A percentile compares a stretch with the other conserved stretches of the same genome.
phyloP scores from a whole-genome alignment of 495 filamentous ascomycete species.

The Aspergillus carlsbadensis region DNA sequence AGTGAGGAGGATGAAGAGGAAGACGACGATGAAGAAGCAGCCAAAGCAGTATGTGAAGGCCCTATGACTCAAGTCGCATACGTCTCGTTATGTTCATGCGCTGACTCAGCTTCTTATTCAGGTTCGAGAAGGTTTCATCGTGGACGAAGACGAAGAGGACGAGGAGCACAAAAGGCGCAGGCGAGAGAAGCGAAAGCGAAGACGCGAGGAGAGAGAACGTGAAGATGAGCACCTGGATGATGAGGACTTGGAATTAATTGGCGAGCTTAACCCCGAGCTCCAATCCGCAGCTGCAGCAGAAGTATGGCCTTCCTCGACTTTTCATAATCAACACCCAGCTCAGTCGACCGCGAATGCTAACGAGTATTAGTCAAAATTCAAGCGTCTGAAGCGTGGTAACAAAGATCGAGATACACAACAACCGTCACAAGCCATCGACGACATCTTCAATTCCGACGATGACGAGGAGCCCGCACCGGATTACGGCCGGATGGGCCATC shows the following conservation, averaged over 20 bases:
- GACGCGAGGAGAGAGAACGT: conserved; percentile 68
- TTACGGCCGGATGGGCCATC: conserved; percentile 55
- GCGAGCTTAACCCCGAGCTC: conserved; percentile 68
- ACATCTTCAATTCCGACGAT: conserved; percentile 91
- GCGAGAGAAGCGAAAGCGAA: conserved; percentile 66
- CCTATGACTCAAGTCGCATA: not conserved
- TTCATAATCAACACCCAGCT: not conserved
- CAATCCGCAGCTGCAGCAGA: conserved; percentile 62
- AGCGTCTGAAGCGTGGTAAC: conserved; percentile 90
- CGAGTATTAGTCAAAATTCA: conserved; percentile 74
- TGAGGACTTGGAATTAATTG: conserved; percentile 94
- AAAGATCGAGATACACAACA: conserved; percentile 63
- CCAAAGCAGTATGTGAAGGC: conserved; percentile 43
- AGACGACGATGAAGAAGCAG: conserved; percentile 85
- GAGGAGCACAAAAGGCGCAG: conserved; percentile 63
- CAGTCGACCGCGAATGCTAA: not conserved
- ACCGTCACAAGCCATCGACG: conserved; percentile 69
- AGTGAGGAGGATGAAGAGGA: conserved; percentile 97
- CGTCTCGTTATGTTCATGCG: not conserved
- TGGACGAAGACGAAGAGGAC: conserved; percentile 85
- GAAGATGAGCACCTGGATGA: conserved; percentile 91
- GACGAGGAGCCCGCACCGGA: conserved; percentile 65
- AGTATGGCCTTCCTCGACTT: conserved; percentile 42
- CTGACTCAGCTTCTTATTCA: conserved; percentile 29
- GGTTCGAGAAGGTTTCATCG: conserved; percentile 94